Conservation (phyloP, 106 monocot genomes). For the Allium cepa region DNA sequence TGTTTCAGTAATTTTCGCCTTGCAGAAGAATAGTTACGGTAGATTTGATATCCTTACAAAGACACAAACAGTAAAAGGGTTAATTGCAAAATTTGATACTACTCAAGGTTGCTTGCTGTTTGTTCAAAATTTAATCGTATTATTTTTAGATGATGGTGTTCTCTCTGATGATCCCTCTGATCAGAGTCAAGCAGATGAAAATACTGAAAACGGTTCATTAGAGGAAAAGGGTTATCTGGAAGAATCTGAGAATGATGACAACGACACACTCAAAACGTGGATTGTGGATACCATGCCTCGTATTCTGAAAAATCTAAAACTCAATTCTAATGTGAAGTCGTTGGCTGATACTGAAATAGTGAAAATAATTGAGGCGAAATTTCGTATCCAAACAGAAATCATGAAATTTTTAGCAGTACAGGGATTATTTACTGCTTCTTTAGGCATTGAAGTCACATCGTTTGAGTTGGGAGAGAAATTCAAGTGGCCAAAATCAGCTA, state of each 20-base stretch:
- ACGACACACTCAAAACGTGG: slow-evolving; percentile 73
- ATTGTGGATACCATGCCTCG: slow-evolving; percentile 70
- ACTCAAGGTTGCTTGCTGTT: slow-evolving; percentile 50
- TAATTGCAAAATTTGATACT: slow-evolving; percentile 47
- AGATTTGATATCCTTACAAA: slow-evolving; percentile 83
- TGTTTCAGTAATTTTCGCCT: slow-evolving; percentile 46
- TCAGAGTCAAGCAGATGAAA: slow-evolving; percentile 94
- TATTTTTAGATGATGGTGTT: slow-evolving; percentile 75
- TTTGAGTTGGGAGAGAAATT: slow-evolving; percentile 97
- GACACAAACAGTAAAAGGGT: slow-evolving; percentile 56
- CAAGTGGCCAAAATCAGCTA: slow-evolving; percentile 84
- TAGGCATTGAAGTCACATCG: slow-evolving; percentile 91
- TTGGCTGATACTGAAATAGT: slow-evolving; percentile 21
- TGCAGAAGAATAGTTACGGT: slow-evolving; percentile 79
- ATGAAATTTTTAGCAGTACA: slow-evolving; percentile 93
- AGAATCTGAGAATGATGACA: slow-evolving; percentile 29
- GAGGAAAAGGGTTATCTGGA: slow-evolving; percentile 41
- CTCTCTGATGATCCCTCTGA: slow-evolving; percentile 81
- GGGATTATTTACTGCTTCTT: slow-evolving; percentile 88
- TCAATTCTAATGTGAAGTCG: slow-evolving; percentile 23
- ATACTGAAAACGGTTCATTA: slow-evolving; percentile 54
- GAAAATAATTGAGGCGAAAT: slow-evolving; percentile 45
- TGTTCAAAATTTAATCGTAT: slow-evolving; percentile 56
- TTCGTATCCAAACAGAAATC: slow-evolving; percentile 64
- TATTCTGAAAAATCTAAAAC: slow-evolving; percentile 66